Evolutionary conservation across 768 basidiomycete species (phyloP), one percentile per base, ranked within the genome.

Genomic region (Boletus edulis): DNA sequence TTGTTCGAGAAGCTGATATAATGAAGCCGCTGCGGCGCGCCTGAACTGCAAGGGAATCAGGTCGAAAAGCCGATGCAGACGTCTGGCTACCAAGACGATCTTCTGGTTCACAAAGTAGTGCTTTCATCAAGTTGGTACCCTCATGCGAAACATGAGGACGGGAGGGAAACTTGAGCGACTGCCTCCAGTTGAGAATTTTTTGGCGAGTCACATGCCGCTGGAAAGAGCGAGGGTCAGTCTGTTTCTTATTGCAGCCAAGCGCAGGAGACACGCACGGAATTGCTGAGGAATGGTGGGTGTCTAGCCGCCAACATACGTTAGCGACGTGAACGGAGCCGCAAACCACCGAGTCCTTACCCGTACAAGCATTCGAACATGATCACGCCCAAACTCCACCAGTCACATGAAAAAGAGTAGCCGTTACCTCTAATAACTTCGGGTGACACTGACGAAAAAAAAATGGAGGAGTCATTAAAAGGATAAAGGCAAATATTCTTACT

Each of bases 321-420:
- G 56, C 59, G 57, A 58, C 51, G 53, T 52, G 52, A 51, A 59
- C 63, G 64, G 67, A 66, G 39, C 61, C 66, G 55, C 57, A 51
- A 69, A 59, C 49, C 18, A 62, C 63, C 51, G 60, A 67, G 55
- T 47, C 77, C 85, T 60, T 69, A 91, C 89, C 90, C 91, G 65
- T 94, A 95, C 70, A 97, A 77, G 69, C 91, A 94, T 72, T 98
- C 94, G 66, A 88, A 98, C 86, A 94, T 91, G 69, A 99, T 98
- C 51, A 97, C 89, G 13, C 94, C 95, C 44, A 98, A 81, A 73
- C 90, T 93, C 96, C 96, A 99, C 94, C 94, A 98, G 68, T 98
- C 96, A 68, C 94, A 96, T 35, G 88, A 90, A 73, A 91, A 95
- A 38, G 88, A 85, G 72, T 98, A 98, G 24, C 94, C 95, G 67